phyloP scores from a whole-genome alignment of 495 filamentous ascomycete genomes.

The Sordaria brevicollis region DNA sequence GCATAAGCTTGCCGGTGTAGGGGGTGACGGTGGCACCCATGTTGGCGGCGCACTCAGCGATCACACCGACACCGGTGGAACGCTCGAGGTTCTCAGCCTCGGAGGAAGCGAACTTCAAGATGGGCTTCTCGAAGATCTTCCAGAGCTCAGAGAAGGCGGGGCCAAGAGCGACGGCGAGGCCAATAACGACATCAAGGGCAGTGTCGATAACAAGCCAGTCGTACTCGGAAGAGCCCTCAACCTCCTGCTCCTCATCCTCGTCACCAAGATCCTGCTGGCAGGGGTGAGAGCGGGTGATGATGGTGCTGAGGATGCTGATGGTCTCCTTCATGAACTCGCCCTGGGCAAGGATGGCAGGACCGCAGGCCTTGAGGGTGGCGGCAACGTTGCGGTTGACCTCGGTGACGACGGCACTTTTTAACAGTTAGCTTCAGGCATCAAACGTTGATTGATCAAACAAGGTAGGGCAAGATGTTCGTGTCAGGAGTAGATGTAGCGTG shows the following conservation, averaged over 20 bases:
- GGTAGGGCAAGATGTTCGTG: slow-evolving; percentile 3
- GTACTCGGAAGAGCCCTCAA: slow-evolving; percentile 78
- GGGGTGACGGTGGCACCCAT: slow-evolving; percentile 73
- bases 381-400: slow-evolving; percentile 93
- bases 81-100: slow-evolving; percentile 71
- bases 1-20: slow-evolving; percentile 63
- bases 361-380: slow-evolving; percentile 84
- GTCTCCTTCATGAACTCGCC: slow-evolving; percentile 47
- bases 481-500: slow-evolving; percentile 45
- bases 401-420: slow-evolving; percentile 67
- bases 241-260: slow-evolving; percentile 58
- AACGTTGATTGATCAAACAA: not conserved
- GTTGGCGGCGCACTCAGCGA: slow-evolving; percentile 81
- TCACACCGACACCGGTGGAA: slow-evolving; percentile 76
- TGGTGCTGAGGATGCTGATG: slow-evolving; percentile 55
- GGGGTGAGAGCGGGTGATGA: slow-evolving; percentile 81
- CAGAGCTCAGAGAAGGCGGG: slow-evolving; percentile 73
- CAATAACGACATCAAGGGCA: slow-evolving; percentile 78
- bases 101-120: slow-evolving; percentile 78
- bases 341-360: slow-evolving; percentile 75
- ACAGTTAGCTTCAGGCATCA: slow-evolving; percentile 28
- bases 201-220: slow-evolving; percentile 97
- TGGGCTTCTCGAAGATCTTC: slow-evolving; percentile 85
- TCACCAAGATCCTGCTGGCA: slow-evolving; percentile 84
- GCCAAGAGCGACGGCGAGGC: slow-evolving; percentile 73